Percentiles rank a stretch among this genome's conserved stretches.
phyloP scores from a whole-genome alignment of 352 stramenopile genomes.

The Thraustotheca clavata region DNA sequence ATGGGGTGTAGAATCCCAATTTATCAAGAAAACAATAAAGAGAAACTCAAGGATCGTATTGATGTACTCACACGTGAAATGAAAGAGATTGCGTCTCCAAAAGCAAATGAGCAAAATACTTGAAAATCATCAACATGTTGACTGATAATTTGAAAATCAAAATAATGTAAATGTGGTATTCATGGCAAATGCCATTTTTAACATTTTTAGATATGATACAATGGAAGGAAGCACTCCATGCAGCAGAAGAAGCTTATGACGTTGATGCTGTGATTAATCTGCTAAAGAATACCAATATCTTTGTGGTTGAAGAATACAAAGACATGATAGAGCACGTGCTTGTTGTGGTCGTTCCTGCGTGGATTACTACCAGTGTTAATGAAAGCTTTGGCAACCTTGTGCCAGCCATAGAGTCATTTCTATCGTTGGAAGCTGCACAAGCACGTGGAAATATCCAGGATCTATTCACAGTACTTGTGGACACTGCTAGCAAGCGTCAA shows the following conservation, averaged over 20 bases:
- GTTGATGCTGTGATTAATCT: not conserved
- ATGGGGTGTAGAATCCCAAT: no score
- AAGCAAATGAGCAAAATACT: no score
- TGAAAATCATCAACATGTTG: no score
- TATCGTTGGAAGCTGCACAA: not conserved
- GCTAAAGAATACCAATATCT: not conserved
- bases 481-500: not conserved
- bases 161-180: no score
- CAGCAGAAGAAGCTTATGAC: constrained; percentile 8
- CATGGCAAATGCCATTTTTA: not conserved
- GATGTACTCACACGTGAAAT: no score
- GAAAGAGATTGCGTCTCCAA: no score
- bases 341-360: not conserved
- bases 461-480: not conserved
- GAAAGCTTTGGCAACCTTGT: not conserved
- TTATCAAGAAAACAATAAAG: no score
- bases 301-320: not conserved
- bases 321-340: not conserved
- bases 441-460: not conserved
- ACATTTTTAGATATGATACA: not conserved
- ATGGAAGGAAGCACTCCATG: constrained; percentile 2
- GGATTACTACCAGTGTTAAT: not conserved
- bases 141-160: no score
- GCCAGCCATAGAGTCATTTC: constrained; percentile 1
- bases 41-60: no score